Base-by-base conservation (phyloP, 2,329 filamentous ascomycete species). In the Lachnellula arida region DNA sequence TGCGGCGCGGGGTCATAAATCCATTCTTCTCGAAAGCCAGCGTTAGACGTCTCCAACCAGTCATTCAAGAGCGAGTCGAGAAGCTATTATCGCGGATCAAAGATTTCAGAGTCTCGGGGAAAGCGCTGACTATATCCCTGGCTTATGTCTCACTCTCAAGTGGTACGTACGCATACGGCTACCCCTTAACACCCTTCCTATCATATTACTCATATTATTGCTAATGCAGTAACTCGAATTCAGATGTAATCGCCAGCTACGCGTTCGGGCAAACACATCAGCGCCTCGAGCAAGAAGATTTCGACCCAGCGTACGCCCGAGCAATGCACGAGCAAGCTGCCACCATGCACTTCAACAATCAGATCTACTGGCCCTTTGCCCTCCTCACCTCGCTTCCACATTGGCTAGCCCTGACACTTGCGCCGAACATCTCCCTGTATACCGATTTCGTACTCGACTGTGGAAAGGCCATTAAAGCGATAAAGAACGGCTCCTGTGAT, bases 1-100 rank as follows among this genome's bases (percentile, higher is more conserved):
- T 61, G 8, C 52, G 64, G 9, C 44, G 64, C 25, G 54, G 46
- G 35, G 59, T 55, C 4, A 44, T 66, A 39, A 62, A 56, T 34
- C 59, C 57, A 1, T 63, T 62, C 49, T 66, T 67, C 42, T 63
- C 58, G 5, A 61, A 55, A 44, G 49, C 49, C 9, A 60, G 56
- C n/a, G 56, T 63, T 19, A 48, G 54, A 7, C 53, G 50, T 5
- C 55, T 66, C 4, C 53, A 64, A 25, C 55, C 62, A n/a, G 39
- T 61, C 14, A 64, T 67, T 12, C 43, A 63, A 23, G 55, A 55
- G 28, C 56, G 48, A 23, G 46, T 64, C 4, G 49, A 60, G 35
- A 46, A 19, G 17, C 43, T 57, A 23, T 43, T 57, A 3, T 19
- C 32, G 12, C 49, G 61, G 6, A 42, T 63, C 8, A 32, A 22